Evolutionary conservation across 2,329 filamentous ascomycete genomes (phyloP), one percentile per base, ranked within the genome.

Genomic region (Claviceps africana): DNA sequence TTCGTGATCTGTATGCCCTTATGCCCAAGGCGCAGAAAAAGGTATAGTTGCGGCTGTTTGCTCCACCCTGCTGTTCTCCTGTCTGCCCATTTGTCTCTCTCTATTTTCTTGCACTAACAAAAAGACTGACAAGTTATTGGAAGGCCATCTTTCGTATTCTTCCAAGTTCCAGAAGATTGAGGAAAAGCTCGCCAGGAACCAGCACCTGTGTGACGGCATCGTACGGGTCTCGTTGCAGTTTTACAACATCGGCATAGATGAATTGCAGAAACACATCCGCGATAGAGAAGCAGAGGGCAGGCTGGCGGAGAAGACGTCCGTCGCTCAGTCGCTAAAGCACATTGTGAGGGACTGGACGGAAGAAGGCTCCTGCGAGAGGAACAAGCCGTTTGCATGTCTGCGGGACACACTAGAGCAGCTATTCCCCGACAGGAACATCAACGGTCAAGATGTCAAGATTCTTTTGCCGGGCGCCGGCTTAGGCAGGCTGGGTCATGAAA

Each of bases 261-360:
- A 80, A 56, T 61, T 81, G 0, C 62, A 72, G 3, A 61, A 64
- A 0, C 74, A 71, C 57, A 60, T 71, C 47, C 65, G 67, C 5
- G 61, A 64, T 4, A 63, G 67, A 0, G 65, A 70, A 1, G 64
- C 69, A 1, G 61, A 65, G 0, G 68, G 69, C 1, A 65, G 63
- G 21, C 56, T 60, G 0, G 68, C 70, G 1, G 76, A 80, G 22
- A 70, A 68, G 5, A 66, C 72, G 2, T 72, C 73, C 35, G 69
- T 78, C 0, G 68, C 70, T 0, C 78, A 81, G 56, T 69, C 75
- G 0, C 58, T 81, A 50, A 81, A 80, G 59, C 77, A 81, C 56
- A 75, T 73, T 53, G 75, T 80, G 2, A 68, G 77, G 5, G 78
- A 81, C 58, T 81, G 77, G 77, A 71, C 77, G 0, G 63, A 62